phyloP scores from a whole-genome alignment of 768 basidiomycete genomes.

The Lactarius sanguifluus region DNA sequence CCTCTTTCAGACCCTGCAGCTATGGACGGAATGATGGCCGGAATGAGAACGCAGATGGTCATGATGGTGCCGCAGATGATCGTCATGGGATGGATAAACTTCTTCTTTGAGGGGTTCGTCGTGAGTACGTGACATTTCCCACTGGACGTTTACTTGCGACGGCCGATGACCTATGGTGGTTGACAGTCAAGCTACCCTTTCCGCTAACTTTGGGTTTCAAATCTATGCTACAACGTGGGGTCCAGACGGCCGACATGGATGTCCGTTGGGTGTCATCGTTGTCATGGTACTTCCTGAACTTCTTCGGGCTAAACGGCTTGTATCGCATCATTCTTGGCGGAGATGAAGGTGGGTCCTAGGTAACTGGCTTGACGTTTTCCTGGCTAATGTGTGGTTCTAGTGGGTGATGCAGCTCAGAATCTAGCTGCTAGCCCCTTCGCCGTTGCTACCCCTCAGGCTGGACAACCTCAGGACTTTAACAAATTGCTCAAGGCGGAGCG shows the following conservation, averaged over 20 bases:
- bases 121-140: constrained; percentile 62
- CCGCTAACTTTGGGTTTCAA: constrained; percentile 97
- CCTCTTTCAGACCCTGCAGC: constrained; percentile 85
- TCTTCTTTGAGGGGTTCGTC: constrained; percentile 99
- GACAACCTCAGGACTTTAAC: constrained; percentile 76
- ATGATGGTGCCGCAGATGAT: constrained; percentile 99
- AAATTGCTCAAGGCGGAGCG: constrained; percentile 90
- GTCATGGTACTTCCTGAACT: constrained; percentile 99
- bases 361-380: constrained; percentile 26
- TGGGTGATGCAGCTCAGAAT: constrained; percentile 76
- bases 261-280: constrained; percentile 98
- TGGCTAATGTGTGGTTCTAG: constrained; percentile 41
- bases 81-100: constrained; percentile 99
- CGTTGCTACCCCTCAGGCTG: constrained; percentile 43
- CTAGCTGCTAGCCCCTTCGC: constrained; percentile 73
- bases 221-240: constrained; percentile 94
- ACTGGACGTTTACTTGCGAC: background rate
- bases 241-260: constrained; percentile 95
- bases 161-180: constrained; percentile 13
- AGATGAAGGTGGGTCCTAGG: constrained; percentile 69
- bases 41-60: constrained; percentile 98
- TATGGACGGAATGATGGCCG: constrained; percentile 99
- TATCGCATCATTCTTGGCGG: constrained; percentile 91
- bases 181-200: constrained; percentile 90
- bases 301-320: constrained; percentile 94